Conservation (phyloP, 2,329 filamentous ascomycete species). For the Zasmidium citrigriseum region DNA sequence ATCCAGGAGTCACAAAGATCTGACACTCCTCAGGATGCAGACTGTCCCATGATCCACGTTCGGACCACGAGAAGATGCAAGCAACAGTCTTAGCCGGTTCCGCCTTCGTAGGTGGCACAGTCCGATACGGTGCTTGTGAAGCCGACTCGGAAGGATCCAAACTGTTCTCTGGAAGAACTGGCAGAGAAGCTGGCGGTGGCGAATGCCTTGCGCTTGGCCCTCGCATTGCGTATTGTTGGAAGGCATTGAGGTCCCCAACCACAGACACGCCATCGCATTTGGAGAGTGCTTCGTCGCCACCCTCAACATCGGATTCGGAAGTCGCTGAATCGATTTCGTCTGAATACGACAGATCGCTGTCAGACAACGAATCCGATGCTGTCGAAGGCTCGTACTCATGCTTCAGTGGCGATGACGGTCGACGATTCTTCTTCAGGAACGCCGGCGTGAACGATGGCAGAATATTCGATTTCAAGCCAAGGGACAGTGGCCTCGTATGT, state of each 20-base stretch:
- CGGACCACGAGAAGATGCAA: conserved; percentile 64
- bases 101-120: conserved; percentile 46
- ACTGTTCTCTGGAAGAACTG: conserved; percentile 18
- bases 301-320: conserved; percentile 57
- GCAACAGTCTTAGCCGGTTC: conserved; percentile 59
- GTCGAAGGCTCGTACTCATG: conserved; percentile 93
- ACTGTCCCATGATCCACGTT: conserved; percentile 62
- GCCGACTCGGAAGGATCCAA: conserved; percentile 79
- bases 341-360: conserved; percentile 56
- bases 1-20: conserved; percentile 63
- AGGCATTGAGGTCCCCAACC: conserved; percentile 37
- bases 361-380: conserved; percentile 61
- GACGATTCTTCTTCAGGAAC: conserved; percentile 56
- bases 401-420: conserved; percentile 90
- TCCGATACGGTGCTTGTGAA: conserved; percentile 70
- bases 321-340: conserved; percentile 51
- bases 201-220: conserved; percentile 33
- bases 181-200: conserved; percentile 24
- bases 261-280: conserved; percentile 27
- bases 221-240: conserved; percentile 32
- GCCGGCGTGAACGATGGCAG: conserved; percentile 38
- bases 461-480: conserved; percentile 29
- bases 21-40: conserved; percentile 64
- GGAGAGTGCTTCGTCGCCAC: conserved; percentile 47
- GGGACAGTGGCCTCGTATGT: conserved; percentile 22